Evolutionary conservation across 495 filamentous ascomycete species (phyloP), one percentile per base, ranked within the genome.

Genomic region (Xylaria palmicola): DNA sequence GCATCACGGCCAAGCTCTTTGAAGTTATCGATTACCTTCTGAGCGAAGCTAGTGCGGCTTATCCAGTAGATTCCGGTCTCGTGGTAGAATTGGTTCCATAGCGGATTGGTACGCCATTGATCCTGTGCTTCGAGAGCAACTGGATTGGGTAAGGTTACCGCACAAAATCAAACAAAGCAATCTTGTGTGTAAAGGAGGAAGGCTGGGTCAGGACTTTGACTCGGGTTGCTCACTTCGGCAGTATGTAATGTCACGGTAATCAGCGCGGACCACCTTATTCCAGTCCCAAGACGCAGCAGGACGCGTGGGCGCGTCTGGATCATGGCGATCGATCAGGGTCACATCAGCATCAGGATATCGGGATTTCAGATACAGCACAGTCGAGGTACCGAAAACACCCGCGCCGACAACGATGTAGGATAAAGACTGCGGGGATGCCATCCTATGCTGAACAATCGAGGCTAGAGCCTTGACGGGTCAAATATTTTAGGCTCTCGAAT

Each of bases 191-290:
- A 24, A 27, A 19, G 17, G 29, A 9, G 26, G 9, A 15, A 6
- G 15, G 6, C 30, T 43, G 26, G 24, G 2, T 6, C 4, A 20
- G 51, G 20, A 54, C 40, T 6, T 36, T 24, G 20, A 19, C 27
- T 45, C 9, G 17, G 12, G 10, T 27, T 53, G 27, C 58, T 60
- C 59, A 61, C 59, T 47, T 48, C 74, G 58, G 61, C 75, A 79
- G 75, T 89, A 89, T 32, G 83, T 65, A 15, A 75, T 69, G 64
- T 86, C 79, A 34, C 75, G 71, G 70, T 89, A 90, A 66, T 89
- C 87, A 56, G 85, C 79, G 65, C 87, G 85, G 19, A 89, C 71
- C 15, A 88, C 83, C 64, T 88, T 88, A 66, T 88, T 88, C 77
- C 83, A 84, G 71, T 89, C 86, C 76, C 81, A 83, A 1, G 86